These are phyloP conservation scores for Plasmodium gaboni DNA, from an alignment of 169 alveolate species.

Conservation along the genomic window DNA sequence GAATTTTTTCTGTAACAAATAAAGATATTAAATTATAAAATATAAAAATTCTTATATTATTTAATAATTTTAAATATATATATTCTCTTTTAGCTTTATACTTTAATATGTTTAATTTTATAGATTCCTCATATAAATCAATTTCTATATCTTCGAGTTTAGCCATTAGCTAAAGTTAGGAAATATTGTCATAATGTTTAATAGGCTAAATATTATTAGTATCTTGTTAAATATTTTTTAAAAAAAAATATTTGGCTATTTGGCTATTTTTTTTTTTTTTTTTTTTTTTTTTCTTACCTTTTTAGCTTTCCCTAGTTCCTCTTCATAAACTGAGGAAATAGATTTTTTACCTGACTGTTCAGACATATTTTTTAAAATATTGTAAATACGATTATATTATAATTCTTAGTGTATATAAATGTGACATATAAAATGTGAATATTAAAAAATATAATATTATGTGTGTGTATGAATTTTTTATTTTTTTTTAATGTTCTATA, in stretches of 20 bases:
- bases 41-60: neutral
- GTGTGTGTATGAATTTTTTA: no score
- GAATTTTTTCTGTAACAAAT: slow-evolving; percentile 30
- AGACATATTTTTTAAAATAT: slow-evolving; percentile 10
- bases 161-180: slow-evolving; percentile 10
- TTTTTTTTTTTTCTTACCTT: slow-evolving; percentile 24
- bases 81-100: neutral
- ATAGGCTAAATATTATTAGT: no score
- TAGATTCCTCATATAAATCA: slow-evolving; percentile 40
- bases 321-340: slow-evolving; percentile 35
- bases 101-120: slow-evolving; percentile 41
- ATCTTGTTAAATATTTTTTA: no score
- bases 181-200: no score
- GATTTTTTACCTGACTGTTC: slow-evolving; percentile 20
- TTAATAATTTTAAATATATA: neutral
- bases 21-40: neutral
- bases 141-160: slow-evolving; percentile 59
- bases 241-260: neutral
- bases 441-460: no score
- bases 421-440: no score
- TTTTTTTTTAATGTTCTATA: no score
- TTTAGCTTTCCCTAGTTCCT: slow-evolving; percentile 66
- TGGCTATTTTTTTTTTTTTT: neutral
- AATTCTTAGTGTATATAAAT: no score
- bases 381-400: no score